Conservation (phyloP, 2,329 filamentous ascomycete genomes). For the Ophiostoma angusticollis region DNA sequence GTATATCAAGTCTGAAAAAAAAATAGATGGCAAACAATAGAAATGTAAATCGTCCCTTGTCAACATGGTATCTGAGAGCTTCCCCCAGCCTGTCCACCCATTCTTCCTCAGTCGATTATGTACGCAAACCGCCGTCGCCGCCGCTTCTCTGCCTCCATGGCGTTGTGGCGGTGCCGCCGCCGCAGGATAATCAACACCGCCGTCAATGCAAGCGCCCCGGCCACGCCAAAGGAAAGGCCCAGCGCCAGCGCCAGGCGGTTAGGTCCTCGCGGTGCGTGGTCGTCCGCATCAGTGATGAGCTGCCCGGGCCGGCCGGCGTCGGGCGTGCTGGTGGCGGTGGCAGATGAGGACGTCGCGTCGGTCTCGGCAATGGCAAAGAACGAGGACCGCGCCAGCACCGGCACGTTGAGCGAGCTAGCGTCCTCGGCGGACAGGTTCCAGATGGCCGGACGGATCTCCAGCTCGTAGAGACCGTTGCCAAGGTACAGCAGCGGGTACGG, state of each 20-base stretch:
- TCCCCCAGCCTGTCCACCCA: too few relatives aligned
- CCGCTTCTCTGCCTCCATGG: conserved; percentile 13
- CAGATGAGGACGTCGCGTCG: neutral
- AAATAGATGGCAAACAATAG: neutral
- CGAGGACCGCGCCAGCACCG: conserved; percentile 15
- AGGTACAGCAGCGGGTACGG: conserved; percentile 18
- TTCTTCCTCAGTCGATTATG: conserved; percentile 17
- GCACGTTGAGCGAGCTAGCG: conserved; percentile 7
- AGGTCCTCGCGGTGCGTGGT: neutral
- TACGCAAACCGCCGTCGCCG: conserved; percentile 14
- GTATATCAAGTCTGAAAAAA: too few relatives aligned
- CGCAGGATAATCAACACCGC: conserved; percentile 14
- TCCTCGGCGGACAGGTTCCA: conserved; percentile 9
- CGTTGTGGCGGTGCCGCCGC: conserved; percentile 10
- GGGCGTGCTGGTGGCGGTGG: neutral
- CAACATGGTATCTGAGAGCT: too few relatives aligned
- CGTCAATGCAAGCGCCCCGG: conserved; percentile 12
- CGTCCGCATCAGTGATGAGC: neutral
- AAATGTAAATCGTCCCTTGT: too few relatives aligned
- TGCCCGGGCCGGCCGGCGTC: neutral
- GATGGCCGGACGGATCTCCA: conserved; percentile 15
- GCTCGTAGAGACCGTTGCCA: conserved; percentile 16
- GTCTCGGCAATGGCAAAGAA: conserved; percentile 12
- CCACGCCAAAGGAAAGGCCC: conserved; percentile 16
- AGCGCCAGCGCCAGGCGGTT: conserved; percentile 16